These are phyloP conservation scores for Austroboletus olivaceoglutinosus DNA, from an alignment of 1,284 basidiomycete species.

Conservation along the genomic window DNA sequence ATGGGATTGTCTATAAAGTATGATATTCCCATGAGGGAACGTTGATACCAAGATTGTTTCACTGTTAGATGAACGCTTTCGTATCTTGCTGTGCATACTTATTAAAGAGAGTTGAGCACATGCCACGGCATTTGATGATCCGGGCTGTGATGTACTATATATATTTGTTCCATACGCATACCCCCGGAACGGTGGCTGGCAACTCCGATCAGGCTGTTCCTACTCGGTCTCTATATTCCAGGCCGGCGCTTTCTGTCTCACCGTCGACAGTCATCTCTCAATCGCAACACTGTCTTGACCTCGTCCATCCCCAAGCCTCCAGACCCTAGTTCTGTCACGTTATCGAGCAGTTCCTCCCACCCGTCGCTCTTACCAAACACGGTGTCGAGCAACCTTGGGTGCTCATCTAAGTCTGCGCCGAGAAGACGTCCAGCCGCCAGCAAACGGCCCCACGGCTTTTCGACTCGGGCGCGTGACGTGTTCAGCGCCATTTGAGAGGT, in stretches of 20 bases:
- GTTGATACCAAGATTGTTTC: constrained; percentile 1
- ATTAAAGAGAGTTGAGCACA: too few relatives aligned
- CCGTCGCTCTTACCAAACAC: constrained; percentile 18
- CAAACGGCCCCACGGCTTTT: constrained; percentile 72
- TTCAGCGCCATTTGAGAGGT: constrained; percentile 62
- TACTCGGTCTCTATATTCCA: too few relatives aligned
- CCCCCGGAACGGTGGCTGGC: too few relatives aligned
- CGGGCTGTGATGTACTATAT: too few relatives aligned
- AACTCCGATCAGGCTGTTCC: too few relatives aligned
- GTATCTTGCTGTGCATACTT: constrained; percentile 5
- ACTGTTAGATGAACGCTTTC: neutral
- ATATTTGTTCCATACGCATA: too few relatives aligned
- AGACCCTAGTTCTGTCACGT: constrained; percentile 26
- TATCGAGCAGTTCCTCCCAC: constrained; percentile 31
- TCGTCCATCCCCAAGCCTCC: constrained; percentile 26
- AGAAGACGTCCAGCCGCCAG: constrained; percentile 67
- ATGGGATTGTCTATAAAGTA: constrained; percentile 75
- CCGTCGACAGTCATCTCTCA: constrained; percentile 29
- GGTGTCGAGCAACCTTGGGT: constrained; percentile 10
- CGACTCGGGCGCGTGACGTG: constrained; percentile 41
- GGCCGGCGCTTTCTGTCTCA: too few relatives aligned
- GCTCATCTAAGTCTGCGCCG: constrained; percentile 42
- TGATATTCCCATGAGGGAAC: constrained; percentile 28
- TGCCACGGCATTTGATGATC: too few relatives aligned
- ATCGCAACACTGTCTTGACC: constrained; percentile 26